Evolutionary conservation across 2,329 filamentous ascomycete species (phyloP).

Genomic region (Cercospora janseana): DNA sequence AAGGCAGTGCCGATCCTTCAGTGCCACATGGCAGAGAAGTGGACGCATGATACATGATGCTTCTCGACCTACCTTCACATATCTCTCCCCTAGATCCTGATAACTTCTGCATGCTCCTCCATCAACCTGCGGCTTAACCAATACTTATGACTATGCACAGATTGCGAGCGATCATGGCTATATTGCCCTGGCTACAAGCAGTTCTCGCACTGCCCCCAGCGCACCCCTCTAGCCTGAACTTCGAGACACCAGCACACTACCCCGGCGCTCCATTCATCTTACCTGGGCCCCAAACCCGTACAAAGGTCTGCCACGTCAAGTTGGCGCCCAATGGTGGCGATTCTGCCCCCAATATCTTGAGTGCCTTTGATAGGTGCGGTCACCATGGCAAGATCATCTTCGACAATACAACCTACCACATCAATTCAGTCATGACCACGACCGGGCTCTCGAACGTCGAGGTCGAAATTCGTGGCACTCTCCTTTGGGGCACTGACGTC

Average conservation of each 20-base stretch:
- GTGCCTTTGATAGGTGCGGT: slow-evolving; percentile 52
- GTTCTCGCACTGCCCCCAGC: slow-evolving; percentile 13
- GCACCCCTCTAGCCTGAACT: neutral
- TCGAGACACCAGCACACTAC: slow-evolving; percentile 18
- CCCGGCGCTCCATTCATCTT: slow-evolving; percentile 17
- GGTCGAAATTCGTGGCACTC: slow-evolving; percentile 50
- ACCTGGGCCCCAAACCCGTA: slow-evolving; percentile 11
- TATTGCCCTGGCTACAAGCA: slow-evolving; percentile 13
- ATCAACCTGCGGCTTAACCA: neutral
- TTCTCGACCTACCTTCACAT: neutral
- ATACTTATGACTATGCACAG: slow-evolving; percentile 7
- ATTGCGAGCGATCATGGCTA: slow-evolving; percentile 6
- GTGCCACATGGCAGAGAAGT: too few species aligned
- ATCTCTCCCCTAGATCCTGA: neutral
- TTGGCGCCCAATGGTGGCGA: slow-evolving; percentile 41
- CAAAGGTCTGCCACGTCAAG: slow-evolving; percentile 16
- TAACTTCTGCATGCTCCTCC: neutral
- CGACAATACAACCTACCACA: slow-evolving; percentile 49
- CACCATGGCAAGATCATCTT: slow-evolving; percentile 53
- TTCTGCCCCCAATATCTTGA: slow-evolving; percentile 49
- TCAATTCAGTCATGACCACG: slow-evolving; percentile 52
- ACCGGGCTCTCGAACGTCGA: slow-evolving; percentile 48
- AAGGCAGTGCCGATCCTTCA: too few species aligned
- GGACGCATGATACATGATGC: too few species aligned
- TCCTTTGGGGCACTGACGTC: slow-evolving; percentile 47